These are phyloP conservation scores for Trichoderma endophyticum DNA, from an alignment of 2,329 filamentous ascomycete genomes.

Conservation along the genomic window DNA sequence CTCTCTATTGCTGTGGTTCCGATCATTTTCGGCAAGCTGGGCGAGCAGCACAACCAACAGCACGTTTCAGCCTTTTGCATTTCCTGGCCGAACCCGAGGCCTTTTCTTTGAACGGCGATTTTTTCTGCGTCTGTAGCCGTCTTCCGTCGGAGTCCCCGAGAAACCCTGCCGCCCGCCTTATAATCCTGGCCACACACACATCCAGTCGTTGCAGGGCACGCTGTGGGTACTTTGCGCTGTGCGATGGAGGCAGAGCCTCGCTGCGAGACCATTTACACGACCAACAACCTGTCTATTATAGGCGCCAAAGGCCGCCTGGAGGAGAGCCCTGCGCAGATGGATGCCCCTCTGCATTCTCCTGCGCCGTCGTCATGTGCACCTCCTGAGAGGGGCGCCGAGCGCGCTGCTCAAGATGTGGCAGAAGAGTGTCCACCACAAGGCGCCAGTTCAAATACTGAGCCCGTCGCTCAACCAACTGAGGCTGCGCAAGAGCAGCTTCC, in stretches of 20 bases:
- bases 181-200: neutral
- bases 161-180: neutral
- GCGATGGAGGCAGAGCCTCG: neutral
- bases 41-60: neutral
- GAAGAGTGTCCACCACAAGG: neutral
- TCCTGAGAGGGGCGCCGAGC: neutral
- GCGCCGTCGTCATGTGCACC: slow-evolving; percentile 1
- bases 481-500: neutral
- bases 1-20: neutral
- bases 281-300: neutral
- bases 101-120: neutral
- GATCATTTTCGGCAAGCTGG: neutral
- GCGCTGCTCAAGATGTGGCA: neutral
- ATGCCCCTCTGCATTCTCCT: neutral
- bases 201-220: neutral
- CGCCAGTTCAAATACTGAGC: neutral
- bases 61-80: neutral
- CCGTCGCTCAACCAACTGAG: neutral
- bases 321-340: neutral
- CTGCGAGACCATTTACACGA: neutral
- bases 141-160: neutral
- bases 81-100: neutral
- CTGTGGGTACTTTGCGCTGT: neutral
- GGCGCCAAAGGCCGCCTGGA: neutral
- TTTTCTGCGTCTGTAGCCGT: neutral